Percentiles rank a stretch among this genome's conserved stretches.
phyloP scores from a whole-genome alignment of 2,329 filamentous ascomycete species.

The Talaromyces sp. region DNA sequence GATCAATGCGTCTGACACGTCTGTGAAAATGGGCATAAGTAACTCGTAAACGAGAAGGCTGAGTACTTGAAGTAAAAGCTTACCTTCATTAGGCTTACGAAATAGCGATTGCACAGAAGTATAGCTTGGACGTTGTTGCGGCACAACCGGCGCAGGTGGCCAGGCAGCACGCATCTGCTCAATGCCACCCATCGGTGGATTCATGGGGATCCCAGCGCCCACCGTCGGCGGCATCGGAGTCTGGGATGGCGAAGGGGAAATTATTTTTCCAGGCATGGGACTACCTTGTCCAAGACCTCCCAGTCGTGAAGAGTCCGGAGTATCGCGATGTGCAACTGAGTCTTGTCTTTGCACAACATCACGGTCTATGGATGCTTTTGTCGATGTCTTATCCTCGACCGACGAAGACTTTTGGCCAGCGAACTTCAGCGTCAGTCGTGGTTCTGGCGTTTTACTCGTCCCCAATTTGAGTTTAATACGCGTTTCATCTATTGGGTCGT shows the following conservation, averaged over 20 bases:
- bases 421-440: slow-evolving; percentile 67
- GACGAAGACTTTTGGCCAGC: slow-evolving; percentile 52
- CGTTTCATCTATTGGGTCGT: slow-evolving; percentile 42
- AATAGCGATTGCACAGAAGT: slow-evolving; percentile 37
- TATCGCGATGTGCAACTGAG: slow-evolving; percentile 4
- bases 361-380: slow-evolving; percentile 50
- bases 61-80: slow-evolving; percentile 17
- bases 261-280: slow-evolving; percentile 4
- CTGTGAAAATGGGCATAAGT: not conserved
- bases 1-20: slow-evolving; percentile 61
- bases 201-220: not conserved
- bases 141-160: not conserved
- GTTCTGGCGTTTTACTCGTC: slow-evolving; percentile 35
- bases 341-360: slow-evolving; percentile 51
- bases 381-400: slow-evolving; percentile 35
- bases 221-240: not conserved
- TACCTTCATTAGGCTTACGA: slow-evolving; percentile 47
- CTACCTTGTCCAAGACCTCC: slow-evolving; percentile 13
- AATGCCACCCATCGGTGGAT: not conserved
- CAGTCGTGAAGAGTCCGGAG: slow-evolving; percentile 5
- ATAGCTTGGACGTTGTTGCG: not conserved
- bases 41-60: not conserved
- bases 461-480: slow-evolving; percentile 77
- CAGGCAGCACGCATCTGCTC: not conserved
- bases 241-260: slow-evolving; percentile 5